Base-by-base conservation (phyloP, 306 rosid species). In the Vigna trinervia region DNA sequence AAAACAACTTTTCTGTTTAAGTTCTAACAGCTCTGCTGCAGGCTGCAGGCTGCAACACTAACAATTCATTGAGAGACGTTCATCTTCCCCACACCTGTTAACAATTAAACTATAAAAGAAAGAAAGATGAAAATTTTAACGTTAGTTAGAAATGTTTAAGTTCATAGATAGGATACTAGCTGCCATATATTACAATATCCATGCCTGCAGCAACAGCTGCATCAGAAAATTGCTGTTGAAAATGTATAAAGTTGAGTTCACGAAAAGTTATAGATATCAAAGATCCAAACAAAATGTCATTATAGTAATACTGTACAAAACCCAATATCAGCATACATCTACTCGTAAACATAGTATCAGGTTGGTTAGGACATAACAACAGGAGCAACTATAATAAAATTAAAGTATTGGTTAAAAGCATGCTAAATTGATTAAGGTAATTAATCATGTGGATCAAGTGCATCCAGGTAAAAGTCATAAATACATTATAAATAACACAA, bases 11-110 rank as follows among this genome's bases (percentile, higher is more conserved):
- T 17, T 17, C 19, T 17, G 19, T 17, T 17, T 17, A 17, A 17
- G 19, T 17, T 17, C 19, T 17, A 17, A 17, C 19, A 17, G 19
- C 19, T 17, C 19, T 17, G 19, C 19, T 17, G 19, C 19, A 17
- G 19, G 85, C 87, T 53, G 89, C 97, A 8, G 88, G 88, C 84
- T 90, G 91, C 88, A 92, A 80, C 73, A 92, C 87, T 67, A 90
- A 69, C 82, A 92, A 34, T 78, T 90, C 93, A 73, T 88, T 85
- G 50, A 92, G 93, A 60, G 97, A 12, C 87, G 88, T 81, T 90
- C 97, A 53, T 90, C 93, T 78, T 92, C 96, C 64, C 96, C 96
- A 23, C 97, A 92, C 74, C 97, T 92, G 79, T 32, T 4, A 73
- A 15, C 46, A 65, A 1, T 26, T 38, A 30, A 63, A 59, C 15